Percentiles rank a stretch among this genome's conserved stretches.
Conservation (phyloP, 2,329 filamentous ascomycete species). For the Apiospora arundinis region DNA sequence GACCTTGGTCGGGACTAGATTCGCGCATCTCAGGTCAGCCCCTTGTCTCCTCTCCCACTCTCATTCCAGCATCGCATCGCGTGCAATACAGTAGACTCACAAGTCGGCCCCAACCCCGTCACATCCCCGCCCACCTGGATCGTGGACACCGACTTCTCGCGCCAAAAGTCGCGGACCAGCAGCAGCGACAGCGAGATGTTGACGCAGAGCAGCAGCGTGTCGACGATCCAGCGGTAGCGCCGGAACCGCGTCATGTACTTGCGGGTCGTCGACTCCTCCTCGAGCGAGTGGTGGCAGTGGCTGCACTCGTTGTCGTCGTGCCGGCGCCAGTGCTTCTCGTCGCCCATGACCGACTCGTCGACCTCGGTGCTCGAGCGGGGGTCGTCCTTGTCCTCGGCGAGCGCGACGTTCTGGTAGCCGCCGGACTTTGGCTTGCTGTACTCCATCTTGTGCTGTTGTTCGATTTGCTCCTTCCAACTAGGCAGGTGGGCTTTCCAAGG, state of each 20-base stretch:
- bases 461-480: too few species aligned
- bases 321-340: slow-evolving; percentile 39
- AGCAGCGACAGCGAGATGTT: slow-evolving; percentile 35
- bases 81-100: slow-evolving; percentile 29
- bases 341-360: slow-evolving; percentile 42
- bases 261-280: slow-evolving; percentile 26
- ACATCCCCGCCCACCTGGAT: slow-evolving; percentile 45
- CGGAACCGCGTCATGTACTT: slow-evolving; percentile 28
- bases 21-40: slow-evolving; percentile 24
- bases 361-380: slow-evolving; percentile 41
- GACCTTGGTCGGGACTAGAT: slow-evolving; percentile 40
- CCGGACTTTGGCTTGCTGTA: slow-evolving; percentile 22
- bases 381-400: slow-evolving; percentile 38
- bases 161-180: slow-evolving; percentile 38
- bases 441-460: slow-evolving; percentile 26
- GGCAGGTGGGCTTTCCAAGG: too few species aligned
- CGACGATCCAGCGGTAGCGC: slow-evolving; percentile 41
- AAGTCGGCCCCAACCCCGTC: slow-evolving; percentile 43
- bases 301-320: slow-evolving; percentile 15
- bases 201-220: slow-evolving; percentile 41
- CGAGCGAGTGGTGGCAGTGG: slow-evolving; percentile 7
- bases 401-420: slow-evolving; percentile 33
- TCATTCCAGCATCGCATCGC: too few species aligned
- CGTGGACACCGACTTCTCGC: slow-evolving; percentile 30
- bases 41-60: too few species aligned